These are phyloP conservation scores for Diaporthe vaccinii DNA, from an alignment of 2,329 filamentous ascomycete genomes.

Conservation along the genomic window DNA sequence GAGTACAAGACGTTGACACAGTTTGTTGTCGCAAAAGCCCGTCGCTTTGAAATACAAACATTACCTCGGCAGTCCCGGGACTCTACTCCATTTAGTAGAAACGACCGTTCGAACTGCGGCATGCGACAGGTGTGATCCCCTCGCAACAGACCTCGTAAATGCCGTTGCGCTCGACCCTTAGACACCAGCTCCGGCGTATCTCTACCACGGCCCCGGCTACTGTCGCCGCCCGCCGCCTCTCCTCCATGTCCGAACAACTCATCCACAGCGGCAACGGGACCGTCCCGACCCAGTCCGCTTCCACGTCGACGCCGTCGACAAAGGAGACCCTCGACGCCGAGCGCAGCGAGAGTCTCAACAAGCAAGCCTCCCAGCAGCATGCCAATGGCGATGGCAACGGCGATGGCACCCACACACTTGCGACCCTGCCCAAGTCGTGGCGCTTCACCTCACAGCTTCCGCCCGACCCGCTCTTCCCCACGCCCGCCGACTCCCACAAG, in stretches of 20 bases:
- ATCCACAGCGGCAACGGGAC: constrained; percentile 37
- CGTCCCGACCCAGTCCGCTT: constrained; percentile 1
- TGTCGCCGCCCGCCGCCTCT: constrained; percentile 20
- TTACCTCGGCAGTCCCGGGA: not conserved
- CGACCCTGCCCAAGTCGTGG: constrained; percentile 75
- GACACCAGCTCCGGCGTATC: constrained; percentile 34
- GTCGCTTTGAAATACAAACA: not conserved
- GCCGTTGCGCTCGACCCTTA: constrained; percentile 34
- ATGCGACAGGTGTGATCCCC: not conserved
- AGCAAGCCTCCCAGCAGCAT: constrained; percentile 34
- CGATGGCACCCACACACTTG: constrained; percentile 57
- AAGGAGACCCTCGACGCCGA: constrained; percentile 23
- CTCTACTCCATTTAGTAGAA: not conserved
- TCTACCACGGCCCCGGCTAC: not conserved
- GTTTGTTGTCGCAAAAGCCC: not conserved
- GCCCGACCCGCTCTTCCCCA: constrained; percentile 82
- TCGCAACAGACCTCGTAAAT: constrained; percentile 8
- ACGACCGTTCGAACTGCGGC: not conserved
- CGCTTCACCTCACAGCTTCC: constrained; percentile 77
- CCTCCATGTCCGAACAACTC: constrained; percentile 38
- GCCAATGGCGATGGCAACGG: constrained; percentile 51
- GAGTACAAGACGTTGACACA: not conserved
- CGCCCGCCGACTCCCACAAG: constrained; percentile 83
- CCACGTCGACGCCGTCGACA: constrained; percentile 12
- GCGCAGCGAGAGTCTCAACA: constrained; percentile 29